Evolutionary conservation across 2,329 filamentous ascomycete species (phyloP).

Genomic region (Venturia carpophila): DNA sequence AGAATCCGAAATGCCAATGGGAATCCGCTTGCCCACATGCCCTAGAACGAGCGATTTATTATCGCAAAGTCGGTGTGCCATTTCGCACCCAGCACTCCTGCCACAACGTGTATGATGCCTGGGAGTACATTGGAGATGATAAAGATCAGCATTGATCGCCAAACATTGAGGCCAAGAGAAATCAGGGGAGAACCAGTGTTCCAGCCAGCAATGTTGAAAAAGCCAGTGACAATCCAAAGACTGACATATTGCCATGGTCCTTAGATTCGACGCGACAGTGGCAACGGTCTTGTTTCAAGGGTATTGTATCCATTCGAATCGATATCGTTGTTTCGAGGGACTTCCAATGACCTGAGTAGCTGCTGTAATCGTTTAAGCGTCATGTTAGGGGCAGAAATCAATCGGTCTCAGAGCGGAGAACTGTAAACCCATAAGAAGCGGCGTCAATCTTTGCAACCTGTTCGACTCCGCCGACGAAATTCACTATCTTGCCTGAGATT

Average conservation of each 20-base stretch:
- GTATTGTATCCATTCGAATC: conserved; percentile 34
- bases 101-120: conserved; percentile 28
- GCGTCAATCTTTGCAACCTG: neutral
- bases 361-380: neutral
- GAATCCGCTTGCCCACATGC: conserved; percentile 35
- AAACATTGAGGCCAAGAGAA: conserved; percentile 34
- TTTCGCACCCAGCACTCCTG: conserved; percentile 33
- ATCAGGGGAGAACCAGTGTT: conserved; percentile 33
- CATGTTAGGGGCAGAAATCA: neutral
- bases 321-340: neutral
- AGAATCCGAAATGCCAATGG: conserved; percentile 35
- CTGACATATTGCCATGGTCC: conserved; percentile 32
- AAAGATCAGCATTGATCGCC: conserved; percentile 35
- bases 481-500: neutral
- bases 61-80: conserved; percentile 41
- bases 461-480: neutral
- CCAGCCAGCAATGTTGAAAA: conserved; percentile 22
- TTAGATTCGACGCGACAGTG: conserved; percentile 35
- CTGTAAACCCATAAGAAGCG: neutral
- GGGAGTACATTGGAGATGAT: conserved; percentile 35
- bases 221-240: conserved; percentile 35
- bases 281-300: conserved; percentile 25
- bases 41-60: conserved; percentile 35
- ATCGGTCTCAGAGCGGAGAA: neutral
- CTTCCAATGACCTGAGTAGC: neutral